Evolutionary conservation across 2,329 filamentous ascomycete species (phyloP).

Genomic region (Penicillium sp.): DNA sequence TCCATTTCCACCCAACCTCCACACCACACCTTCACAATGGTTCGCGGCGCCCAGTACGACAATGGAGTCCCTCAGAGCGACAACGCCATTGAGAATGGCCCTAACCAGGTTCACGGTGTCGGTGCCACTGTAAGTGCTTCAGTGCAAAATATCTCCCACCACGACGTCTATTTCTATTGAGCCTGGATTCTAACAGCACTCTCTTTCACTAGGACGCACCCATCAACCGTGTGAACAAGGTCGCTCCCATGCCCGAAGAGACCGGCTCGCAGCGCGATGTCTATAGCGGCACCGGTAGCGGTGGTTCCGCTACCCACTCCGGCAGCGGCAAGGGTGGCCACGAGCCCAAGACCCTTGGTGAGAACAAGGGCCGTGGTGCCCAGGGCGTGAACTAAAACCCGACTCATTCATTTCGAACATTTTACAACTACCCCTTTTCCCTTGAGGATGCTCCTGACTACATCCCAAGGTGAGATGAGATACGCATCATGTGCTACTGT

Average conservation of each 20-base stretch:
- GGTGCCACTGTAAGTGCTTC: constrained; percentile 33
- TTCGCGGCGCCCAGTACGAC: constrained; percentile 42
- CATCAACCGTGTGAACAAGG: constrained; percentile 33
- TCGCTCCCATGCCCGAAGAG: constrained; percentile 36
- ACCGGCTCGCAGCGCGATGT: constrained; percentile 28
- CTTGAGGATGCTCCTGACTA: too few species aligned
- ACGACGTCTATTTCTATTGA: background rate
- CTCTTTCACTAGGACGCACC: constrained; percentile 22
- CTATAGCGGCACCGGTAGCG: constrained; percentile 25
- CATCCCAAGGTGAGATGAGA: too few species aligned
- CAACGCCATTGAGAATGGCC: constrained; percentile 38
- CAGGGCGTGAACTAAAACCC: constrained; percentile 12
- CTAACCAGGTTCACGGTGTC: constrained; percentile 37
- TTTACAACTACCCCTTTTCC: too few species aligned
- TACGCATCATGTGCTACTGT: too few species aligned
- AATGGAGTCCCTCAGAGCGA: constrained; percentile 39
- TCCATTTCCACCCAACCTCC: background rate
- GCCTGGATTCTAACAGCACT: constrained; percentile 7
- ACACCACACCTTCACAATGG: constrained; percentile 31
- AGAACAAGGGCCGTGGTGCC: constrained; percentile 35
- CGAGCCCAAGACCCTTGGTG: constrained; percentile 35
- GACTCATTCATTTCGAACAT: too few species aligned
- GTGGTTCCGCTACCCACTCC: constrained; percentile 18
- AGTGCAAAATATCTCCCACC: too few species aligned
- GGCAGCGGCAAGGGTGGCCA: constrained; percentile 41